Evolutionary conservation across 768 basidiomycete species (phyloP), one percentile per base, ranked within the genome.

Genomic region (Mycena amicta): DNA sequence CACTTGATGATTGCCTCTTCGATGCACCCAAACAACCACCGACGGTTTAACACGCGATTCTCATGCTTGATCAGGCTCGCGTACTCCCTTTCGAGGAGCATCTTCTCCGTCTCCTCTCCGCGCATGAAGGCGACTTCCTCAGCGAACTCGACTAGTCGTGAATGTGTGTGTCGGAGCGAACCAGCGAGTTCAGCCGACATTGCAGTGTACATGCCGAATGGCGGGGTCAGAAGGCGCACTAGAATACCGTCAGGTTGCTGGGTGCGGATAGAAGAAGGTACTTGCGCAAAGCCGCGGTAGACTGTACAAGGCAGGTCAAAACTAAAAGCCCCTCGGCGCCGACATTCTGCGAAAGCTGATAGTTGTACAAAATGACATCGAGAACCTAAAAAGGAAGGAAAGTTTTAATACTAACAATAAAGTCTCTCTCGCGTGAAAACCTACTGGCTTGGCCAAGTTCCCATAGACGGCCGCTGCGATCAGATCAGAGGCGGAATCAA

Each of bases 1-100:
- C 89, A 98, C 74, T 99, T 98, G 67, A 98, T 89, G 43, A 99
- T 87, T 2, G 92, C 94, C 72, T 98, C 96, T 72, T 99, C 96
- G 18, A 89, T 83, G 68, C 94, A 90, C 2, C 89, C 86, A 72
- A 96, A 93, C 89, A 89, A 92, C 83, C 95, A 92, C 30, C 89
- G 79, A 61, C 90, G 86, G 26, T 82, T 75, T 64, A 95, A 78
- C 2, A 95, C 89, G 57, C 82, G 81, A 63, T 89, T 89, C 71
- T 95, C 90, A 64, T 98, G 96, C 68, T 86, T 87, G 57, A 96
- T 81, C 25, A 96, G 80, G 5, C 84, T 83, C 27, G 89, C 88
- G 71, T 95, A 98, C 63, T 92, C 90, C 49, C 92, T 81, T 71
- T 98, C 95, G 53, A 98, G 82, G 4, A 95, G 79, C 75, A 90